Base-by-base conservation (phyloP, 129 eudicot species). In the Sambucus nigra region DNA sequence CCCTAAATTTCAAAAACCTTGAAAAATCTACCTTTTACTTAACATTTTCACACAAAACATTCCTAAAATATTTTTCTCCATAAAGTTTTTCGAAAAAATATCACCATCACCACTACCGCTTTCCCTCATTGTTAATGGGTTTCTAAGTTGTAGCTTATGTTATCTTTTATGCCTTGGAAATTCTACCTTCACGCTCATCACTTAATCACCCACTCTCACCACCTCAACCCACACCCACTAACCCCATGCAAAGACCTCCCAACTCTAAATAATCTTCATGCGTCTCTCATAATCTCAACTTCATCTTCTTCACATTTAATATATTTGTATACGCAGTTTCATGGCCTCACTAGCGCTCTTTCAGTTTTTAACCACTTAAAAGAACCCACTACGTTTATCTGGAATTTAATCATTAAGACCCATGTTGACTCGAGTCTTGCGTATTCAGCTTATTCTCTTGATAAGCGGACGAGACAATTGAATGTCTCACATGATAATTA, bases 331-430 rank as follows among this genome's bases (percentile, higher is more conserved):
- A 57, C 51, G 20, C 38, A 63, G 2, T 69, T 75, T 40, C 24
- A 44, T 19, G 76, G 66, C 44, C 46, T 70, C 31, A 20, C 4
- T 16, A 54, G 73, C 40, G 65, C 66, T 50, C 18, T 25, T 55
- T 24, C 51, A 38, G 47, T 70, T 0, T 63, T 75, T 40, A 39
- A 44, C 3, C 25, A 52, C 12, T 25, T 55, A 39, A 29, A 24
- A 33, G 51, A 61, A 33, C 53, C 74, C 66, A 52, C 61, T 31
- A 61, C 70, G 18, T 56, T 51, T 40, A 17, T 29, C n/a, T 76
- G 82, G 82, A 76, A 76, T 56, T 60, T 25, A n/a, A 53, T 62
- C n/a, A 60, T 76, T 23, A 76, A 71, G 57, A 61, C 70, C 33
- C 67, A 53, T 31, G 55, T 66, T 16, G 64, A 61, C 41, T 40